phyloP scores from a whole-genome alignment of 371 early-diverging fungal genomes.

The Mycotypha africana region DNA sequence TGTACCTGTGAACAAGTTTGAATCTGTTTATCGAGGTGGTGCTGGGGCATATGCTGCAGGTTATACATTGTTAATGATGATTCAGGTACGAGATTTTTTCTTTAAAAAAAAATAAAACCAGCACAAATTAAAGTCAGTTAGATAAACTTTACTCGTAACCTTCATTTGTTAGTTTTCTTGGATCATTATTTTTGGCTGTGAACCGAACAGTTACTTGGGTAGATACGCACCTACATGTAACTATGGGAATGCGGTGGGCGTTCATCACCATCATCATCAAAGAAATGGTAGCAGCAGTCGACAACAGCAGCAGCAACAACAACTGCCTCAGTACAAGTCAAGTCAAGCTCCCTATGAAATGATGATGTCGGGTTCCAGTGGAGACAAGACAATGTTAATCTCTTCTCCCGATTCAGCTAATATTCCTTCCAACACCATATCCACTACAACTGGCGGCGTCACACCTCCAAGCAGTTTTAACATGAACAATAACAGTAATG shows the following conservation, averaged over 20 bases:
- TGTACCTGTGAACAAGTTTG: conserved; percentile 4
- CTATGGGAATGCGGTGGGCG: conserved; percentile 13
- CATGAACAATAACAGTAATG: no score
- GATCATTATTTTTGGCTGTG: conserved; percentile 43
- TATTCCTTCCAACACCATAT: no score
- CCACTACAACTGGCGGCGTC: no score
- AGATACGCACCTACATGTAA: conserved; percentile 16
- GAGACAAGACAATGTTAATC: no score
- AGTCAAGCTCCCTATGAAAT: no score
- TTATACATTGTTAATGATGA: conserved; percentile 34
- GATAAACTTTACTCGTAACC: no score
- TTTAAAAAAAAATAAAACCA: not conserved
- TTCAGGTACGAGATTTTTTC: conserved; percentile 19
- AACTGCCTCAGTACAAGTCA: no score
- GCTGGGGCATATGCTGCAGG: conserved; percentile 32
- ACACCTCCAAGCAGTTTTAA: no score
- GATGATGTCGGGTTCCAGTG: no score
- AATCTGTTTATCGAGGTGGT: conserved; percentile 8
- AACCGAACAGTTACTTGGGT: conserved; percentile 31
- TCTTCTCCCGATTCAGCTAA: no score
- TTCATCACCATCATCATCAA: conserved; percentile 5
- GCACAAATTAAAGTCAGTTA: no score
- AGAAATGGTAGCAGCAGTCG: not conserved
- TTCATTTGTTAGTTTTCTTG: conserved; percentile 27
- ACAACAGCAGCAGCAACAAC: no score